These are phyloP conservation scores for Tardiomyces digboiensis DNA, from an alignment of 1,139 yeast genomes.

Conservation along the genomic window DNA sequence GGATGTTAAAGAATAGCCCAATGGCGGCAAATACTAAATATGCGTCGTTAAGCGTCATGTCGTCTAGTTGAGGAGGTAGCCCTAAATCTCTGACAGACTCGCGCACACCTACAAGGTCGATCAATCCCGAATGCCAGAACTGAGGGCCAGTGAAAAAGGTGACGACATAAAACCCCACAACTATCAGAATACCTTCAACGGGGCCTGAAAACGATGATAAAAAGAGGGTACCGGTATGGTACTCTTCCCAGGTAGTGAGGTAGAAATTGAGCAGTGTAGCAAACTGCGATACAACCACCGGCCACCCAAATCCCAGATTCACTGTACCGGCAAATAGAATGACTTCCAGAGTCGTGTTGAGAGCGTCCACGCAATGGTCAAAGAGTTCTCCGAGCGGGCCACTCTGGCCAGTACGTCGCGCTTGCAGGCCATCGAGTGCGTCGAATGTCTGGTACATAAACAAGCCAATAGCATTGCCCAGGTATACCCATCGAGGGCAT, in stretches of 20 bases:
- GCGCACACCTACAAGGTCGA: slow-evolving; percentile 7
- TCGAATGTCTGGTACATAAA: slow-evolving; percentile 93
- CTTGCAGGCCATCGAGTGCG: slow-evolving; percentile 95
- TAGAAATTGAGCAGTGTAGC: slow-evolving; percentile 73
- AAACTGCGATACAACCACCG: slow-evolving; percentile 59
- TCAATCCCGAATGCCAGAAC: slow-evolving; percentile 42
- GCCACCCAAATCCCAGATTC: slow-evolving; percentile 61
- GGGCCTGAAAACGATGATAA: slow-evolving; percentile 85
- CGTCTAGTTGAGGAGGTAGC: slow-evolving; percentile 7
- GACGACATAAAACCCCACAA: slow-evolving; percentile 42
- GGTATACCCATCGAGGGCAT: slow-evolving; percentile 77
- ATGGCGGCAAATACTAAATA: slow-evolving; percentile 43
- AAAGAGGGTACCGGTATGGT: slow-evolving; percentile 77
- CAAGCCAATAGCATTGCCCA: slow-evolving; percentile 71
- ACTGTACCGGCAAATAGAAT: slow-evolving; percentile 64
- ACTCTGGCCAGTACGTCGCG: slow-evolving; percentile 83
- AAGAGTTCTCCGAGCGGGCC: slow-evolving; percentile 94
- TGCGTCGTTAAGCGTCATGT: slow-evolving; percentile 29
- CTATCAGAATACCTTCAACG: slow-evolving; percentile 81
- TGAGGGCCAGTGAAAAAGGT: slow-evolving; percentile 64
- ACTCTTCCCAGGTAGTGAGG: slow-evolving; percentile 94
- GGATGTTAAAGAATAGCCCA: slow-evolving; percentile 60
- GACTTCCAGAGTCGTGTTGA: slow-evolving; percentile 76
- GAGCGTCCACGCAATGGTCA: slow-evolving; percentile 87
- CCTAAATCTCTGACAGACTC: not conserved